A percentile compares a stretch with the other conserved stretches of the same genome.
These are phyloP conservation scores for Paraconiothyrium brasiliense DNA, from an alignment of 2,329 filamentous ascomycete species.

Conservation along the genomic window DNA sequence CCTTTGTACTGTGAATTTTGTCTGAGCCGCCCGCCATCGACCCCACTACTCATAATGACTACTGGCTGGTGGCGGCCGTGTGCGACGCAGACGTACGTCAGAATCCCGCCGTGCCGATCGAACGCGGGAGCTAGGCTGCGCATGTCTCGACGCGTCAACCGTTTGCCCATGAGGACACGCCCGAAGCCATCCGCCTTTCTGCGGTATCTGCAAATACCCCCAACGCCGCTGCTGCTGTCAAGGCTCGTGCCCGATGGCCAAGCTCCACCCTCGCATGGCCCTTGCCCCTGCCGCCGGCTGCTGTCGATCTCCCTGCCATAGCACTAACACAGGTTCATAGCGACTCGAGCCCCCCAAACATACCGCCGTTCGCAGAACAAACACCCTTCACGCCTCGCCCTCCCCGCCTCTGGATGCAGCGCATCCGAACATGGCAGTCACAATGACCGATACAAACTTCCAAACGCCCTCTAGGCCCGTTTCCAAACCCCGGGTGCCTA, in stretches of 20 bases:
- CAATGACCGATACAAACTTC: conserved; percentile 37
- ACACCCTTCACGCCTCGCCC: conserved; percentile 5
- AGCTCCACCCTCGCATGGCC: conserved; percentile 25
- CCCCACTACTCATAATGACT: conserved; percentile 5
- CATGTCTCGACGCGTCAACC: conserved; percentile 3
- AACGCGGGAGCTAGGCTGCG: conserved; percentile 1
- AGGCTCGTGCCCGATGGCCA: conserved; percentile 13
- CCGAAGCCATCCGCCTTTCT: too few relatives aligned
- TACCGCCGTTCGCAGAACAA: conserved; percentile 18
- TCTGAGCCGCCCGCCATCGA: neutral
- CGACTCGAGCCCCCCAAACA: conserved; percentile 12
- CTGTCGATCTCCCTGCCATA: conserved; percentile 25
- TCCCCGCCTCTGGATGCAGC: conserved; percentile 29
- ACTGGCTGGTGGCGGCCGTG: conserved; percentile 7
- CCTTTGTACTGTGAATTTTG: conserved; percentile 3
- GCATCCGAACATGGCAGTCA: conserved; percentile 17
- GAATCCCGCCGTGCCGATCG: conserved; percentile 4
- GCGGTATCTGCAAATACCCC: neutral
- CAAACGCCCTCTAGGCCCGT: conserved; percentile 37
- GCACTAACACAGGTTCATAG: conserved; percentile 21
- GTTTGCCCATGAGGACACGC: neutral
- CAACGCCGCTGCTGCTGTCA: neutral
- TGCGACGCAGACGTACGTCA: conserved; percentile 10
- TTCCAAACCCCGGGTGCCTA: conserved; percentile 32
- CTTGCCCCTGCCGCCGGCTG: conserved; percentile 39